Base-by-base conservation (phyloP, 768 basidiomycete species). In the Amylocystis lapponica region DNA sequence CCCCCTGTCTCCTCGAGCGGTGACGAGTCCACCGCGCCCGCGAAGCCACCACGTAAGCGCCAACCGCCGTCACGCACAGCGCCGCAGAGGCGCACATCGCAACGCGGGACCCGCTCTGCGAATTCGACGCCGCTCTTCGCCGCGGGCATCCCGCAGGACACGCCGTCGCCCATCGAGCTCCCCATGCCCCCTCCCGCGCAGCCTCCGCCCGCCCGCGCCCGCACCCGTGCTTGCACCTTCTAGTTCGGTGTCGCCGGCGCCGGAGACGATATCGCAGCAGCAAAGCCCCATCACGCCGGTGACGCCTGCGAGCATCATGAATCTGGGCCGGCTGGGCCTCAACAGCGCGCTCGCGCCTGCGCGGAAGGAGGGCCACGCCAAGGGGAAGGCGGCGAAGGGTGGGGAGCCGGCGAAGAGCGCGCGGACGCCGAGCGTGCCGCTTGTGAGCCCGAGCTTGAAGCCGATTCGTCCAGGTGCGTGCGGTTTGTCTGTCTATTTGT, bases 231-330 rank as follows among this genome's bases (percentile, higher is more conserved):
- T n/a, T n/a, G n/a, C n/a, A n/a, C n/a, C n/a, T n/a, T n/a, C n/a
- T n/a, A n/a, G n/a, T n/a, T n/a, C n/a, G n/a, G n/a, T n/a, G n/a
- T n/a, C 50, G 12, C 50, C 46, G 2, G 39, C 43, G 3, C 41
- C 46, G 11, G 39, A 42, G 2, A 35, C 19, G n/a, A 33, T 33
- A 13, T 7, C 32, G 32, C 7, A n/a, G 32, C 32, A 33, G 32
- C 32, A 33, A 19, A 13, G 27, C 12, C 14, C 48, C 47, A 60
- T 81, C 48, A 78, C 70, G 4, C 94, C 94, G 5, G 89, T 91
- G 33, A 96, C 94, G 0, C 94, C 94, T 1, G 86, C 90, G 0
- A 87, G 81, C 45, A 85, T 97, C 57, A 90, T 97, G 88, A 94
- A 94, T 50, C 71, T 98, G 6, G 81, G 83, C 3, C 66, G 75